Conservation (phyloP, 1,284 basidiomycete species). For the Laetiporus sulphureus region DNA sequence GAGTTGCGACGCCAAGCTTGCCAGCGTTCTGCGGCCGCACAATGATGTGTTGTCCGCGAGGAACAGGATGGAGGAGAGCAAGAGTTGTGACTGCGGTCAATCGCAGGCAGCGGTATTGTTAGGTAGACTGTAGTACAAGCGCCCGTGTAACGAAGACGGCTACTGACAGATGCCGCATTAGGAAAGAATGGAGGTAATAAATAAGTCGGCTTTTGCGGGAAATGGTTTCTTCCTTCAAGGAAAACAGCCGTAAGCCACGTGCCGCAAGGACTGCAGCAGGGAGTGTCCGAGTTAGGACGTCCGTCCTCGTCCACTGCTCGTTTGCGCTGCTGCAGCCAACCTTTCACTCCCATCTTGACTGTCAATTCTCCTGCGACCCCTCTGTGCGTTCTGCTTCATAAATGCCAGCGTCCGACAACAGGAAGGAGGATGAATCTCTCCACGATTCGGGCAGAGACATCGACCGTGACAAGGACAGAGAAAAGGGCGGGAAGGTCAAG, state of each 20-base stretch:
- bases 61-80: not conserved
- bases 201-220: too few species aligned
- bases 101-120: not conserved
- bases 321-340: not conserved
- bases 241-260: too few species aligned
- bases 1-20: not conserved
- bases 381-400: too few species aligned
- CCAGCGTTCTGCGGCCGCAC: not conserved
- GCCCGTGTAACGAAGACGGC: too few species aligned
- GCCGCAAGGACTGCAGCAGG: not conserved
- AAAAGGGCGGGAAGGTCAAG: constrained; percentile 29
- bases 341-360: constrained; percentile 1
- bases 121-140: too few species aligned
- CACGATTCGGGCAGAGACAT: constrained; percentile 24
- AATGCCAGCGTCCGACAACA: constrained; percentile 28
- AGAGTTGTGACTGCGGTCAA: not conserved
- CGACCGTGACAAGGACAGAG: constrained; percentile 30
- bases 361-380: constrained; percentile 5
- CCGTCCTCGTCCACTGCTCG: constrained; percentile 5
- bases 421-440: constrained; percentile 22
- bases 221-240: too few species aligned
- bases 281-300: constrained; percentile 2
- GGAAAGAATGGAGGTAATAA: too few species aligned
- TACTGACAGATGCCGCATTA: too few species aligned
- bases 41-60: not conserved